phyloP scores from a whole-genome alignment of 768 basidiomycete genomes.

The Hydnomerulius pinastri region DNA sequence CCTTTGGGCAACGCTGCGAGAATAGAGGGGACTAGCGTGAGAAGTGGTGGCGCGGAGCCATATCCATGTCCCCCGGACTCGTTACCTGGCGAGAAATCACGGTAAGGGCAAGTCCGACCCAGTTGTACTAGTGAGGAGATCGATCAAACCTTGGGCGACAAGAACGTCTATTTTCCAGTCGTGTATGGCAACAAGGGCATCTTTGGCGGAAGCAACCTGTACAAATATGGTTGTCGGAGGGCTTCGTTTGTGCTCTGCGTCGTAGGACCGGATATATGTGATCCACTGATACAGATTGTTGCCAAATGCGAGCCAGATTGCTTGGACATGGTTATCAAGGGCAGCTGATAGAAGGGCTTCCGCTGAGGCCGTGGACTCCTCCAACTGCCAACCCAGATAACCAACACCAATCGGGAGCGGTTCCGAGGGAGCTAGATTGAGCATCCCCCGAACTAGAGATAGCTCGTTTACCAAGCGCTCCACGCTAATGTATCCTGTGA shows the following conservation, averaged over 20 bases:
- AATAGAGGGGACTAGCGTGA: conserved; percentile 60
- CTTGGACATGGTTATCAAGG: conserved; percentile 56
- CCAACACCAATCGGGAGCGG: conserved; percentile 70
- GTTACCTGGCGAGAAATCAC: conserved; percentile 47
- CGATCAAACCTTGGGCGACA: conserved; percentile 69
- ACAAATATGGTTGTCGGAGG: conserved; percentile 60
- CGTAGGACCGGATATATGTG: conserved; percentile 55
- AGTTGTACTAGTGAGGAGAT: not conserved
- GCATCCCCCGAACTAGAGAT: conserved; percentile 46
- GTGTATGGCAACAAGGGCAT: conserved; percentile 59
- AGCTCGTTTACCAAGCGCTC: conserved; percentile 54
- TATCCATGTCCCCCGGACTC: conserved; percentile 83
- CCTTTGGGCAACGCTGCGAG: conserved; percentile 42
- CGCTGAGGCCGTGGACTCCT: conserved; percentile 43
- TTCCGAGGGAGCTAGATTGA: conserved; percentile 36
- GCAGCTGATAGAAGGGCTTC: conserved; percentile 47
- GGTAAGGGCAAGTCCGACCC: conserved; percentile 2
- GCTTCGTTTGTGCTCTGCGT: conserved; percentile 40
- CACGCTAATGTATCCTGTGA: conserved; percentile 48
- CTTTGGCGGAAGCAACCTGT: conserved; percentile 60
- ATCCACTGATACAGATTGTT: conserved; percentile 61
- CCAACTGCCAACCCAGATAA: conserved; percentile 71
- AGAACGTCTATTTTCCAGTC: conserved; percentile 75
- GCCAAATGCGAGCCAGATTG: conserved; percentile 80
- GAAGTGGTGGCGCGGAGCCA: conserved; percentile 54